Percentiles rank a stretch among this genome's conserved stretches.
Conservation (phyloP, 805 yeast species). For the Wickerhamiella cacticola region DNA sequence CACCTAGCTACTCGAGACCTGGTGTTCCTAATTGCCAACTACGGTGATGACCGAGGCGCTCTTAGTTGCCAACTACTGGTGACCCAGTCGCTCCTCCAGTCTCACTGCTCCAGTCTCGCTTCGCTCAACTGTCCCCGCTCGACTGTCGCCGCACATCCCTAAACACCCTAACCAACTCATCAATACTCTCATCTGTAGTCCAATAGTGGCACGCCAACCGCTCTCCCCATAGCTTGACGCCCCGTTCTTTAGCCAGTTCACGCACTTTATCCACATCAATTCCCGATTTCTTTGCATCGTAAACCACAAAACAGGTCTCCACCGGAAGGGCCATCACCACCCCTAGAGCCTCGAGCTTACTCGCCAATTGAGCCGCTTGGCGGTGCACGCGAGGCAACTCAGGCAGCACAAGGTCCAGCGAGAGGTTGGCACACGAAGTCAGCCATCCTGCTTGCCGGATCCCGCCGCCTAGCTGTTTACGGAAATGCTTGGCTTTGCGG, state of each 20-base stretch:
- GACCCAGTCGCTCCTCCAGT: too few species aligned
- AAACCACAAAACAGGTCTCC: conserved; percentile 71
- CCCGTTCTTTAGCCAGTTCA: conserved; percentile 44
- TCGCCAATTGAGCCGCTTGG: conserved; percentile 40
- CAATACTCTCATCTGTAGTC: conserved; percentile 42
- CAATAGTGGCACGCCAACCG: conserved; percentile 76
- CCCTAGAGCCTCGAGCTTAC: conserved; percentile 29
- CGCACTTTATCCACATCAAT: conserved; percentile 47
- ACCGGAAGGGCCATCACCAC: conserved; percentile 60
- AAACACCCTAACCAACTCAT: conserved; percentile 18
- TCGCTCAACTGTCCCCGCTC: too few species aligned
- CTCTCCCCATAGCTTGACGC: conserved; percentile 55
- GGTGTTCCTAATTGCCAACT: too few species aligned
- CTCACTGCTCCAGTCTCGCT: too few species aligned
- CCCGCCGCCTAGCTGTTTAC: conserved; percentile 90
- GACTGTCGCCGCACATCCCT: too few species aligned
- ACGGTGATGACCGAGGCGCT: too few species aligned
- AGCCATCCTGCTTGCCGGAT: conserved; percentile 79
- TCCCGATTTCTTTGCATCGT: conserved; percentile 44
- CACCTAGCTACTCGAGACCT: too few species aligned
- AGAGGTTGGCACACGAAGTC: conserved; percentile 67
- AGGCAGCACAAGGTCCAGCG: conserved; percentile 61
- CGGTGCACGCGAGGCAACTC: conserved; percentile 41
- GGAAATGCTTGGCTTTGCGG: conserved; percentile 66
- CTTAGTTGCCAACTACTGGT: too few species aligned